Base-by-base conservation (phyloP, 768 basidiomycete genomes). In the Xanthoconium purpureum region DNA sequence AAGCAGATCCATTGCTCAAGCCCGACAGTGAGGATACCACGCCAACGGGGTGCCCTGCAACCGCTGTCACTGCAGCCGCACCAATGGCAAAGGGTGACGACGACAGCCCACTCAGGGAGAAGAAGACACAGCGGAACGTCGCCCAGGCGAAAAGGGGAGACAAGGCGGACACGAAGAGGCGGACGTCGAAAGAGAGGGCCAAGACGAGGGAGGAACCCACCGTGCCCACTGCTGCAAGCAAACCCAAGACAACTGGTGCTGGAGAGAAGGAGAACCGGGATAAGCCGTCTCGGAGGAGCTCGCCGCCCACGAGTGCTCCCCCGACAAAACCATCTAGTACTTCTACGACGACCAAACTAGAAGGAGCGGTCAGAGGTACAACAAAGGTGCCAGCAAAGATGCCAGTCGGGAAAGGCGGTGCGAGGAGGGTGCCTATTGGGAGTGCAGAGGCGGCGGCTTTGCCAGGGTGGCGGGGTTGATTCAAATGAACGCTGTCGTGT, bases 341-440 rank as follows among this genome's bases (percentile, higher is more conserved):
- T 11, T 47, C 54, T 11, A 44, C 37, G 24, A 53, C 50, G 49
- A 59, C 42, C 43, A 63, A 62, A 52, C 43, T 54, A n/a, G 64
- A 63, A 17, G 55, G 36, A 1, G 48, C 53, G 0, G 45, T 46
- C 5, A 69, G 58, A 52, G 15, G 47, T 3, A 53, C 44, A 30
- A 37, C 43, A 8, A 68, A 43, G 50, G 24, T 63, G 10, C 54
- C 66, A 38, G 14, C 62, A 12, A 80, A 78, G 48, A 38, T 73
- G n/a, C 71, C 74, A 24, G 57, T 60, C 9, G 61, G 69, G 63
- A 75, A 70, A 56, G 77, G 76, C 30, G 87, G 85, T 7, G 80
- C 88, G 6, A 75, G 87, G 61, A 75, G 87, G 54, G 87, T 90
- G 28, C 84, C 79, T 6, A 73, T 88, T n/a, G 81, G 83, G 58